A percentile compares a stretch with the other conserved stretches of the same genome.
Conservation (phyloP, 73 alveolate species). For the Paraurostyla sp. region DNA sequence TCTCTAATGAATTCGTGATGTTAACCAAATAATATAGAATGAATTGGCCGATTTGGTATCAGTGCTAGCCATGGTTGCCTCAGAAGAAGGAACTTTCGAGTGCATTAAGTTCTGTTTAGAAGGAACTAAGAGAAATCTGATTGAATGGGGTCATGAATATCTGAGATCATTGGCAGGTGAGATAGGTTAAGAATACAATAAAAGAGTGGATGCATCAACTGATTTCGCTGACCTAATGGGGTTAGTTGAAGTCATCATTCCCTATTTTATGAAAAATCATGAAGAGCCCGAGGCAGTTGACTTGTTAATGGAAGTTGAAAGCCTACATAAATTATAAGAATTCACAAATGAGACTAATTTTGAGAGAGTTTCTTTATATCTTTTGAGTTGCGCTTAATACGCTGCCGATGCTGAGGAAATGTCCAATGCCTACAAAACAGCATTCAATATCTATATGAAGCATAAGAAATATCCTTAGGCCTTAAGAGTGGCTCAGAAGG, state of each 20-base stretch:
- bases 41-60: constrained; percentile 92
- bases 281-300: constrained; percentile 97
- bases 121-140: constrained; percentile 89
- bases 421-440: constrained; percentile 82
- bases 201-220: constrained; percentile 80
- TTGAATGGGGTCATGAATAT: constrained; percentile 98
- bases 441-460: constrained; percentile 83
- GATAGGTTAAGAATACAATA: constrained; percentile 86
- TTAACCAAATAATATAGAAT: constrained; percentile 46
- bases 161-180: constrained; percentile 92
- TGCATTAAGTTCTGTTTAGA: constrained; percentile 84
- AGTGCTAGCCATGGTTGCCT: constrained; percentile 91
- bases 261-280: constrained; percentile 91
- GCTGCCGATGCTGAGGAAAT: constrained; percentile 97
- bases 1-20: not conserved
- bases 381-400: constrained; percentile 83
- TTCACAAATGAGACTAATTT: constrained; percentile 88
- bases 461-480: constrained; percentile 96
- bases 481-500: constrained; percentile 97
- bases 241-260: constrained; percentile 91
- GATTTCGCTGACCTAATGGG: constrained; percentile 81
- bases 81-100: constrained; percentile 89
- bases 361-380: constrained; percentile 91
- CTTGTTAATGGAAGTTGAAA: constrained; percentile 94
- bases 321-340: constrained; percentile 79